phyloP scores from a whole-genome alignment of 768 basidiomycete species.

The Russula foetens region DNA sequence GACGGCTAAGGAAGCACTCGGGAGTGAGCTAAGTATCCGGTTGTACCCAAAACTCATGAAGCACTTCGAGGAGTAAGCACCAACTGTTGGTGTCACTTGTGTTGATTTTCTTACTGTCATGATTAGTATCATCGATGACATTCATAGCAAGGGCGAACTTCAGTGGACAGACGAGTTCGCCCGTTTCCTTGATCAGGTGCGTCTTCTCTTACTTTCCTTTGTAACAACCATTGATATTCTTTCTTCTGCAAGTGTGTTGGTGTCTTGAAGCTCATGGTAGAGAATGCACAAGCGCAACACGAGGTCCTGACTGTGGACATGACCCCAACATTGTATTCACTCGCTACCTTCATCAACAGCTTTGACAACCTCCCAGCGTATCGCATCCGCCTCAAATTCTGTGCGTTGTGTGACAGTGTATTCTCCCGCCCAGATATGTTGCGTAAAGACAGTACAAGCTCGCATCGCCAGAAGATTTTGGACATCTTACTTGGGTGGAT shows the following conservation, averaged over 20 bases:
- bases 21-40: conserved; percentile 65
- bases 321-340: conserved; percentile 32
- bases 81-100: background rate
- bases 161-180: conserved; percentile 37
- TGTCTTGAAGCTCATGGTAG: conserved; percentile 71
- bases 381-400: conserved; percentile 71
- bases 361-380: conserved; percentile 45
- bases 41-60: conserved; percentile 60
- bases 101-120: background rate
- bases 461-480: conserved; percentile 59
- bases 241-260: conserved; percentile 48
- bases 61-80: conserved; percentile 64
- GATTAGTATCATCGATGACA: conserved; percentile 43
- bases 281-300: conserved; percentile 54
- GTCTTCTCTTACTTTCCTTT: background rate
- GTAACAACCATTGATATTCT: background rate
- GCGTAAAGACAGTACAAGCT: conserved; percentile 55
- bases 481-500: conserved; percentile 82
- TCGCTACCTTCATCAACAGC: conserved; percentile 59
- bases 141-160: conserved; percentile 39
- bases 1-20: conserved; percentile 70
- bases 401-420: conserved; percentile 58
- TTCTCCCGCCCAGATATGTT: conserved; percentile 54
- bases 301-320: conserved; percentile 43
- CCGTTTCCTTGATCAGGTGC: conserved; percentile 69